These are phyloP conservation scores for Pseudogymnoascus sp. DNA, from an alignment of 2,329 filamentous ascomycete species.

Conservation along the genomic window DNA sequence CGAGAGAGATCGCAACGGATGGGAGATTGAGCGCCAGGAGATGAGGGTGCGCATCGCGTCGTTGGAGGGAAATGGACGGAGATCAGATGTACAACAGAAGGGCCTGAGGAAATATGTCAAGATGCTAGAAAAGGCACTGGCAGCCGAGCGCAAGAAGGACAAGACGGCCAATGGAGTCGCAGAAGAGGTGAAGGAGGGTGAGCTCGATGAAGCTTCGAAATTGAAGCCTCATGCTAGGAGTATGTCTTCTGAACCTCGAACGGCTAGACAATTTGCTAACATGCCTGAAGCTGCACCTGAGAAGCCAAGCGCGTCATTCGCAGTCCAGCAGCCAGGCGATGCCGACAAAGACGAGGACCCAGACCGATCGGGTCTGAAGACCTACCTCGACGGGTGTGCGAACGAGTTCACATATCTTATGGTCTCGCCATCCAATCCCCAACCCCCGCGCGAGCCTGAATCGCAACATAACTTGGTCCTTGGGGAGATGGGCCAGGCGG, in stretches of 20 bases:
- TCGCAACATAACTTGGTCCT: neutral
- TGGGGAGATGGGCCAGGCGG: neutral
- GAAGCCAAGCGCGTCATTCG: slow-evolving; percentile 27
- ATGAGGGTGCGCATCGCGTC: slow-evolving; percentile 97
- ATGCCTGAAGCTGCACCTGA: slow-evolving; percentile 10
- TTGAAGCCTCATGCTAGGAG: neutral
- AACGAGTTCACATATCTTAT: slow-evolving; percentile 60
- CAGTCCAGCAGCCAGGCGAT: slow-evolving; percentile 40
- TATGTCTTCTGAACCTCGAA: neutral
- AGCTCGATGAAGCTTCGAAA: neutral
- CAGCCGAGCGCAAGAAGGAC: slow-evolving; percentile 71
- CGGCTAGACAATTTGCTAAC: neutral
- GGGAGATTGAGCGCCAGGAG: slow-evolving; percentile 98
- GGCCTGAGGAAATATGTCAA: slow-evolving; percentile 83
- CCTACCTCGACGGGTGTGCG: slow-evolving; percentile 56
- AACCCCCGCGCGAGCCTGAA: slow-evolving; percentile 53
- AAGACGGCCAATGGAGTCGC: slow-evolving; percentile 44
- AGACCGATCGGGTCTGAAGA: slow-evolving; percentile 47
- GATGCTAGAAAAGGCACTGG: slow-evolving; percentile 81
- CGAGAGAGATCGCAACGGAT: slow-evolving; percentile 93
- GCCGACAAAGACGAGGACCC: slow-evolving; percentile 23
- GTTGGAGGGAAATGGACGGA: slow-evolving; percentile 80
- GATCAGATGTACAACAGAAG: slow-evolving; percentile 80
- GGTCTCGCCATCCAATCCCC: slow-evolving; percentile 57
- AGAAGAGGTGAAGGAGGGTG: slow-evolving; percentile 18